These are phyloP conservation scores for Trichoderma aggressivum DNA, from an alignment of 2,329 filamentous ascomycete species.

Conservation along the genomic window DNA sequence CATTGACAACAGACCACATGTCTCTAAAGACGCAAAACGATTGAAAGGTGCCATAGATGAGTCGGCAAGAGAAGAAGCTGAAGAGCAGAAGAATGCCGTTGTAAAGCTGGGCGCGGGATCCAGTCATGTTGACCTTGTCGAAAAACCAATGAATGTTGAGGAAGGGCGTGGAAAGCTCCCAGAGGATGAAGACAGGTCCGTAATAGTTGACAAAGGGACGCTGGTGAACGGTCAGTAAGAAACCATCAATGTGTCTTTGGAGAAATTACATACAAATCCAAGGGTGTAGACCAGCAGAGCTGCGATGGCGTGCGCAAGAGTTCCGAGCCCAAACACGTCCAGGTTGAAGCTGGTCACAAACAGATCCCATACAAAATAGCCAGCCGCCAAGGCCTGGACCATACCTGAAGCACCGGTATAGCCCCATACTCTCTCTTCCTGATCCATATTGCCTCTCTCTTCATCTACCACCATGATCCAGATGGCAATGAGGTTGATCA, in stretches of 20 bases:
- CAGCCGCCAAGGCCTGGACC: conserved; percentile 71
- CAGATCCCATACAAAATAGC: conserved; percentile 84
- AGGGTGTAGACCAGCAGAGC: conserved; percentile 72
- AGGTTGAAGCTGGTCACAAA: conserved; percentile 65
- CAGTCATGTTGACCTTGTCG: conserved; percentile 80
- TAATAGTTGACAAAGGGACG: conserved; percentile 84
- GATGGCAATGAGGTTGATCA: conserved; percentile 70
- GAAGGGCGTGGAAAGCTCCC: conserved; percentile 82
- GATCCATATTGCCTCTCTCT: conserved; percentile 63
- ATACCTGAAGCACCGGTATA: conserved; percentile 71
- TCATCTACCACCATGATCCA: conserved; percentile 68
- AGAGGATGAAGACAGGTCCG: conserved; percentile 75
- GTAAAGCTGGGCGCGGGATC: conserved; percentile 68
- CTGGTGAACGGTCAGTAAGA: conserved; percentile 41
- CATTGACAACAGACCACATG: conserved; percentile 53
- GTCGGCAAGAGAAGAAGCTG: conserved; percentile 73
- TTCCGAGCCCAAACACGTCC: conserved; percentile 69
- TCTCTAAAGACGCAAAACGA: conserved; percentile 68
- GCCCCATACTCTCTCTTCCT: conserved; percentile 69
- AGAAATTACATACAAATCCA: conserved; percentile 65
- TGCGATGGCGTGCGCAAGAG: conserved; percentile 72
- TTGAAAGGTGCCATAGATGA: conserved; percentile 74
- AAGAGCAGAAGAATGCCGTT: conserved; percentile 70
- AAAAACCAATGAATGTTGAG: conserved; percentile 91
- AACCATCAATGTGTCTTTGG: not conserved